Conservation (phyloP, 805 yeast genomes). For the Yamadazyma phyllophila region DNA sequence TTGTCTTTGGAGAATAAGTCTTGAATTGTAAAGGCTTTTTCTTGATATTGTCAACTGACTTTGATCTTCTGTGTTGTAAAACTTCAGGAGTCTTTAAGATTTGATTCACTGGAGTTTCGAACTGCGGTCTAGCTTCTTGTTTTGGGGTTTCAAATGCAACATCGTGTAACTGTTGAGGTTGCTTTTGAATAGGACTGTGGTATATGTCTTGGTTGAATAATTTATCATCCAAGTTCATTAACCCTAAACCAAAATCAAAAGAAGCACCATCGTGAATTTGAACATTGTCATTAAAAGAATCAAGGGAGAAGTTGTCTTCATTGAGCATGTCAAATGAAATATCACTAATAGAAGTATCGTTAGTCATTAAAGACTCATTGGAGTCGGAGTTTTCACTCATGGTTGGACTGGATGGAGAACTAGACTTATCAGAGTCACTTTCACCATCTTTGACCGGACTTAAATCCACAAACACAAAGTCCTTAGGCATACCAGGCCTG, state of each 20-base stretch:
- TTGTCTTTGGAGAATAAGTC: conserved; percentile 13
- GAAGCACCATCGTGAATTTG: conserved; percentile 1
- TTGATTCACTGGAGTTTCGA: conserved; percentile 21
- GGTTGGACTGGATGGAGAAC: conserved; percentile 13
- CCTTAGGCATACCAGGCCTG: conserved; percentile 45
- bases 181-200: conserved; percentile 12
- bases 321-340: conserved; percentile 7
- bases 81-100: conserved; percentile 13
- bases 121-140: conserved; percentile 22
- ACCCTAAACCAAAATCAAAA: conserved; percentile 27
- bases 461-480: conserved; percentile 45
- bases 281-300: not conserved
- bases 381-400: conserved; percentile 11
- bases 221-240: conserved; percentile 23
- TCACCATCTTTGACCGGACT: conserved; percentile 37
- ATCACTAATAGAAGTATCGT: conserved; percentile 12
- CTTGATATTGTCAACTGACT: conserved; percentile 21
- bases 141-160: conserved; percentile 16
- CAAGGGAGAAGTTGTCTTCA: conserved; percentile 2
- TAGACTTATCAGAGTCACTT: conserved; percentile 12
- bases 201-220: conserved; percentile 14
- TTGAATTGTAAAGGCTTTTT: conserved; percentile 19
- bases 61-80: conserved; percentile 23
- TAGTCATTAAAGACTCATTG: conserved; percentile 11
- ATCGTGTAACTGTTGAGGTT: not conserved